Percentiles rank a stretch among this genome's conserved stretches.
These are phyloP conservation scores for Halophytophthora batemanensis DNA, from an alignment of 352 stramenopile genomes.

Conservation along the genomic window DNA sequence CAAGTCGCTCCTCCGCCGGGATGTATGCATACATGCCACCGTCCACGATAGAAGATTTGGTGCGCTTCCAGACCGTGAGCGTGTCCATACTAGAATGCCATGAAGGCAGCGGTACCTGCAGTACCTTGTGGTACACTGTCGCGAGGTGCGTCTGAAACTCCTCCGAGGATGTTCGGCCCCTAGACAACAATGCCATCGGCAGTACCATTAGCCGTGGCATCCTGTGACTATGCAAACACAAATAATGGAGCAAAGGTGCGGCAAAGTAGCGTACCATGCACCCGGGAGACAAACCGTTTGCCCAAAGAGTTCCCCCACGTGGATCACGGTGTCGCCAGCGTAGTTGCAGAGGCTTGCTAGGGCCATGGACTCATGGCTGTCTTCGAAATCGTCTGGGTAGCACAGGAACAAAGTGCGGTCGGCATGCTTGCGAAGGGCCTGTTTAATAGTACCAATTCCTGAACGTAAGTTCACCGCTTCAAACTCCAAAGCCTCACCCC, in stretches of 20 bases:
- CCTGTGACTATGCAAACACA: not conserved
- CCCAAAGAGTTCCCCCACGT: slow-evolving; percentile 92
- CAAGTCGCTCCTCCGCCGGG: slow-evolving; percentile 65
- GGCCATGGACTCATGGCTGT: slow-evolving; percentile 87
- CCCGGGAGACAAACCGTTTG: slow-evolving; percentile 88
- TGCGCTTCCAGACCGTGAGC: slow-evolving; percentile 94
- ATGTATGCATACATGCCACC: slow-evolving; percentile 77
- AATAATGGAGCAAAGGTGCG: not conserved
- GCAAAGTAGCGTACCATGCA: slow-evolving; percentile 50
- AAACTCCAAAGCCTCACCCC: not conserved
- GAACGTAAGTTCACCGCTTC: not conserved
- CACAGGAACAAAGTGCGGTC: slow-evolving; percentile 90
- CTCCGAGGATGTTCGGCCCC: slow-evolving; percentile 88
- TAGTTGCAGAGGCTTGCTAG: slow-evolving; percentile 89
- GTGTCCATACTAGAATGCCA: slow-evolving; percentile 93
- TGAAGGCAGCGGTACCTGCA: slow-evolving; percentile 87
- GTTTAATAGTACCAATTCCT: not conserved
- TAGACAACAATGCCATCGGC: slow-evolving; percentile 13
- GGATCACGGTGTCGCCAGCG: slow-evolving; percentile 89
- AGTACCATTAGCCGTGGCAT: slow-evolving; percentile 2
- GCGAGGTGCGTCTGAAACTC: slow-evolving; percentile 91
- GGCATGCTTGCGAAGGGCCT: slow-evolving; percentile 72
- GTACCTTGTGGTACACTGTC: slow-evolving; percentile 91
- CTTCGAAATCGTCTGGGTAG: slow-evolving; percentile 92
- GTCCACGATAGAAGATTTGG: slow-evolving; percentile 86